Conservation (phyloP, 192 early-diverging fungal species). For the Coemansia guatemalensis region DNA sequence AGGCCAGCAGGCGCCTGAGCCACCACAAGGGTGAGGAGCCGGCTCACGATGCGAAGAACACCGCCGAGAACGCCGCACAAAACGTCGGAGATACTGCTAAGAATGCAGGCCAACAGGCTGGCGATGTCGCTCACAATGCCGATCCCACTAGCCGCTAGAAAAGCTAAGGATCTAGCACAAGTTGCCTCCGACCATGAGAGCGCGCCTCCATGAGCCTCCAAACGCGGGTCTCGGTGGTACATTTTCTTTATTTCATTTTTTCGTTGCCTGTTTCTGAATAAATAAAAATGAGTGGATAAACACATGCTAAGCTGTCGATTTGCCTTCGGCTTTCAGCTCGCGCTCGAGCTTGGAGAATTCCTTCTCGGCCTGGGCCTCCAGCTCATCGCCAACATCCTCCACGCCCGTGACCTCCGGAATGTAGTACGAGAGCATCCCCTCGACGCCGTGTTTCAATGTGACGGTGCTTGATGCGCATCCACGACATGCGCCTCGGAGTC, state of each 20-base stretch:
- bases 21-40: constrained; percentile 9
- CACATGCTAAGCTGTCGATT: neutral
- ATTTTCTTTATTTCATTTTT: neutral
- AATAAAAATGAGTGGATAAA: constrained; percentile 1
- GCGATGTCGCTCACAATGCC: constrained; percentile 3
- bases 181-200: too few relatives aligned
- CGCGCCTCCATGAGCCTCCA: too few relatives aligned
- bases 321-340: constrained; percentile 10
- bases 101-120: constrained; percentile 15
- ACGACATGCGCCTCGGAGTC: constrained; percentile 92
- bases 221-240: neutral
- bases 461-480: constrained; percentile 87
- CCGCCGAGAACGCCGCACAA: neutral
- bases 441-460: constrained; percentile 98
- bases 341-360: constrained; percentile 92
- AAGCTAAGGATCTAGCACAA: too few relatives aligned
- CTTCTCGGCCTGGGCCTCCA: constrained; percentile 70
- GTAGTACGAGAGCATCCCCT: constrained; percentile 99
- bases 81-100: constrained; percentile 1
- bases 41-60: neutral
- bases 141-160: too few relatives aligned
- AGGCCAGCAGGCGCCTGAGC: constrained; percentile 40
- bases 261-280: constrained; percentile 1
- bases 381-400: constrained; percentile 86
- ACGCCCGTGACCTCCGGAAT: constrained; percentile 89